Conservation (phyloP, 768 basidiomycete genomes). For the Nevesoporus exiguus region DNA sequence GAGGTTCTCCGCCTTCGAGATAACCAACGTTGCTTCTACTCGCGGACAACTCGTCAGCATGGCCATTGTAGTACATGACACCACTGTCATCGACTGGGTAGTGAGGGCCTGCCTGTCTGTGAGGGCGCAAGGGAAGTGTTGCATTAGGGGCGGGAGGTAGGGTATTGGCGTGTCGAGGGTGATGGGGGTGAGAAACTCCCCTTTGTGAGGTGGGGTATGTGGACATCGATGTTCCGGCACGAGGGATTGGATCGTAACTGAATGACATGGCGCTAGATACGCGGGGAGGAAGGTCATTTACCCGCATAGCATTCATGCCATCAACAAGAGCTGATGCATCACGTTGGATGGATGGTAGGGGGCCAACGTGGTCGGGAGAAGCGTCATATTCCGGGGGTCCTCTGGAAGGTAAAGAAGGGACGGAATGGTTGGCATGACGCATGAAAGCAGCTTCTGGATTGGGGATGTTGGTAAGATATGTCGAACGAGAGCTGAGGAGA, state of each 20-base stretch:
- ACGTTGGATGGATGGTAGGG: constrained; percentile 38
- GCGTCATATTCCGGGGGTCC: constrained; percentile 33
- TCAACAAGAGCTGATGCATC: constrained; percentile 44
- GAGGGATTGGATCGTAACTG: constrained; percentile 46
- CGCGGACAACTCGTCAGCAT: constrained; percentile 8
- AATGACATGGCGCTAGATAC: constrained; percentile 29
- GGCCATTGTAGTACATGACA: constrained; percentile 9
- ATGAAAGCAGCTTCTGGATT: constrained; percentile 30
- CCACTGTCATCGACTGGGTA: constrained; percentile 35
- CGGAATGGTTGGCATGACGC: constrained; percentile 47
- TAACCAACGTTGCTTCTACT: constrained; percentile 30
- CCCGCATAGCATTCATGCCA: constrained; percentile 51
- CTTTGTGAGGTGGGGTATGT: constrained; percentile 33
- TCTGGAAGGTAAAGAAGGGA: constrained; percentile 43
- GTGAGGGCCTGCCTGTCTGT: constrained; percentile 26
- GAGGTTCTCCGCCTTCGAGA: constrained; percentile 20
- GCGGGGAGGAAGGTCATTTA: constrained; percentile 41
- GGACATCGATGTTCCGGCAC: constrained; percentile 59
- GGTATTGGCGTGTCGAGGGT: constrained; percentile 41
- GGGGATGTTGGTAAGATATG: constrained; percentile 7
- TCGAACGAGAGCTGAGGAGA: background rate
- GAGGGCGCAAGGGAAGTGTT: constrained; percentile 17
- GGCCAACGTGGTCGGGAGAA: constrained; percentile 20
- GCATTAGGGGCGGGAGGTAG: constrained; percentile 34
- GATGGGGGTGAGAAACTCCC: constrained; percentile 36